phyloP scores from a whole-genome alignment of 139 green algal species.

The Astrephomene gubernaculifera region DNA sequence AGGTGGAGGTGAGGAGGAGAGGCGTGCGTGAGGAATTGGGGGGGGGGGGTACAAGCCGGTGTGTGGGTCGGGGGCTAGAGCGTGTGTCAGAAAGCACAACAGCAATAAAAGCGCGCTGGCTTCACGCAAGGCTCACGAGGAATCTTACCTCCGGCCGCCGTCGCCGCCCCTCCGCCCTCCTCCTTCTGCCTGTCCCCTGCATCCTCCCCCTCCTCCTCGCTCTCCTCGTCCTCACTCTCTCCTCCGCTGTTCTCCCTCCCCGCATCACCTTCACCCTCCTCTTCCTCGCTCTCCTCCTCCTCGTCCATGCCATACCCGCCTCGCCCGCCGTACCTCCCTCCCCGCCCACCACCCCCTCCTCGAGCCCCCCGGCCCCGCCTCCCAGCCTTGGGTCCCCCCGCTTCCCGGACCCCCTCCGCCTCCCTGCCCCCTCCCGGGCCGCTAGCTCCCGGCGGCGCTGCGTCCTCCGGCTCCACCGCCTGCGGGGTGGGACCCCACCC shows the following conservation, averaged over 20 bases:
- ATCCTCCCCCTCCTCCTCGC: background rate
- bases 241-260: background rate
- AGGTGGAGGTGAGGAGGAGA: background rate
- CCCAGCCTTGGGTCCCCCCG: too few species aligned
- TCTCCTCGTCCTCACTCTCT: background rate
- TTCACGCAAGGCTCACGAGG: slow-evolving; percentile 8
- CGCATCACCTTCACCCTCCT: background rate
- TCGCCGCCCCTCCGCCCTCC: background rate
- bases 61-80: background rate
- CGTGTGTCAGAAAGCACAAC: too few species aligned
- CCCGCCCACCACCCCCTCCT: background rate
- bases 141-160: background rate
- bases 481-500: too few species aligned
- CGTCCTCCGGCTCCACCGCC: slow-evolving; percentile 47
- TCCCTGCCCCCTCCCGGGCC: background rate
- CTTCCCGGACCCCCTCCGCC: background rate
- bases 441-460: slow-evolving; percentile 37
- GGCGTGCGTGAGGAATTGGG: background rate
- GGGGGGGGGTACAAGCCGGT: background rate
- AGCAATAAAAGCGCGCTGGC: too few species aligned
- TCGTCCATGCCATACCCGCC: background rate
- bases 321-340: background rate
- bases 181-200: too few species aligned
- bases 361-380: too few species aligned
- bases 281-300: background rate